Percentiles rank a stretch among this genome's conserved stretches.
phyloP scores from a whole-genome alignment of 192 early-diverging fungal species.

The Podila epicladia region DNA sequence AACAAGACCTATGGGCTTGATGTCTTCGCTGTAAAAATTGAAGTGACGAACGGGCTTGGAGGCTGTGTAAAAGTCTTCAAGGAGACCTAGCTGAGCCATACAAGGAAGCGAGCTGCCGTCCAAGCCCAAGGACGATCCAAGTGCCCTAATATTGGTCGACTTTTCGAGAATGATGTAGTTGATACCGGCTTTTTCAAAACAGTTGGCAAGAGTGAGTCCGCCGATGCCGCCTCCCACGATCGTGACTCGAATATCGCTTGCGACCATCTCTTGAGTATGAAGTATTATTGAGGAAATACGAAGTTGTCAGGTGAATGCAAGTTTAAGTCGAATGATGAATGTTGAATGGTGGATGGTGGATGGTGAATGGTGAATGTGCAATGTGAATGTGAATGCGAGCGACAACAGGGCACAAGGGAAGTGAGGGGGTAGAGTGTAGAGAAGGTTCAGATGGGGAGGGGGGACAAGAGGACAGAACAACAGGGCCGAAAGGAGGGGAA shows the following conservation, averaged over 20 bases:
- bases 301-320: too few relatives aligned
- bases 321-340: too few relatives aligned
- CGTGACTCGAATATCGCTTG: slow-evolving; percentile 38
- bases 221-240: slow-evolving; percentile 7
- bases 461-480: too few relatives aligned
- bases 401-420: neutral
- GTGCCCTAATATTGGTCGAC: slow-evolving; percentile 3
- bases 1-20: slow-evolving; percentile 9
- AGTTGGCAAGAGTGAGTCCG: slow-evolving; percentile 10
- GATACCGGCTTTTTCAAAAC: slow-evolving; percentile 32
- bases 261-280: slow-evolving; percentile 10
- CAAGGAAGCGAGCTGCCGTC: slow-evolving; percentile 19
- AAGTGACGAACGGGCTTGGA: slow-evolving; percentile 23
- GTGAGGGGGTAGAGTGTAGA: neutral
- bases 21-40: slow-evolving; percentile 19
- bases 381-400: slow-evolving; percentile 7
- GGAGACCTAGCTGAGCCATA: slow-evolving; percentile 31
- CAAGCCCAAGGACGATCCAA: slow-evolving; percentile 20
- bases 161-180: slow-evolving; percentile 35
- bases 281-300: neutral
- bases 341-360: slow-evolving; percentile 1
- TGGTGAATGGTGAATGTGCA: slow-evolving; percentile 10
- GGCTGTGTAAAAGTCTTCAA: slow-evolving; percentile 18
- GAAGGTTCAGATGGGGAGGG: too few relatives aligned
- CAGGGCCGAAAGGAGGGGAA: neutral